Evolutionary conservation across 139 green algal species (phyloP).

Genomic region (Chlamydomonas applanata): DNA sequence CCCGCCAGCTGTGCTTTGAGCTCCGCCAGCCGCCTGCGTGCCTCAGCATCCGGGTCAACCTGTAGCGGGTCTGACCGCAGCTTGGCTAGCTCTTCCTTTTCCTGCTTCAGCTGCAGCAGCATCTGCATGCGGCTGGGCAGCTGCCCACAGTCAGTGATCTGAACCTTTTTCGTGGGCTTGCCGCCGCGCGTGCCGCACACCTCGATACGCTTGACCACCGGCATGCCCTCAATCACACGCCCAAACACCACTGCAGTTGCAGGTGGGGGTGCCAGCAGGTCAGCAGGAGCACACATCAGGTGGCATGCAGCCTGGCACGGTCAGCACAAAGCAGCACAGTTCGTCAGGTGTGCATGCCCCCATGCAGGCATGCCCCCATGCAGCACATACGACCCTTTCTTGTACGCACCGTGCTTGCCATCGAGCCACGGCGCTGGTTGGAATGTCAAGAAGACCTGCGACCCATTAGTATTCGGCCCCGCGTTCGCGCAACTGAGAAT

Average conservation of each 20-base stretch:
- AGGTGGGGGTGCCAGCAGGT: not conserved
- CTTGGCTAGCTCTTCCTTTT: slow-evolving; percentile 62
- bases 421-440: slow-evolving; percentile 73
- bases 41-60: slow-evolving; percentile 7
- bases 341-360: not conserved
- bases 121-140: slow-evolving; percentile 71
- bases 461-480: slow-evolving; percentile 71
- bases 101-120: slow-evolving; percentile 52
- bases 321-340: not conserved
- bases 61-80: slow-evolving; percentile 33
- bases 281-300: not conserved
- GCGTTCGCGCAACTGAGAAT: slow-evolving; percentile 72
- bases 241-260: slow-evolving; percentile 81
- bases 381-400: too few relatives aligned
- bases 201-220: slow-evolving; percentile 74
- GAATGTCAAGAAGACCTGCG: slow-evolving; percentile 79
- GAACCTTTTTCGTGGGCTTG: slow-evolving; percentile 43
- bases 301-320: slow-evolving; percentile 2
- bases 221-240: slow-evolving; percentile 80
- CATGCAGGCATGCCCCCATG: too few relatives aligned
- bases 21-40: slow-evolving; percentile 18
- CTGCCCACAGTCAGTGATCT: slow-evolving; percentile 67
- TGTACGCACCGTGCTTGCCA: slow-evolving; percentile 70
- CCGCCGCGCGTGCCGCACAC: slow-evolving; percentile 59
- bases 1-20: slow-evolving; percentile 26